A percentile compares a stretch with the other conserved stretches of the same genome.
phyloP scores from a whole-genome alignment of 2,329 filamentous ascomycete species.

The Onygenales sp. region DNA sequence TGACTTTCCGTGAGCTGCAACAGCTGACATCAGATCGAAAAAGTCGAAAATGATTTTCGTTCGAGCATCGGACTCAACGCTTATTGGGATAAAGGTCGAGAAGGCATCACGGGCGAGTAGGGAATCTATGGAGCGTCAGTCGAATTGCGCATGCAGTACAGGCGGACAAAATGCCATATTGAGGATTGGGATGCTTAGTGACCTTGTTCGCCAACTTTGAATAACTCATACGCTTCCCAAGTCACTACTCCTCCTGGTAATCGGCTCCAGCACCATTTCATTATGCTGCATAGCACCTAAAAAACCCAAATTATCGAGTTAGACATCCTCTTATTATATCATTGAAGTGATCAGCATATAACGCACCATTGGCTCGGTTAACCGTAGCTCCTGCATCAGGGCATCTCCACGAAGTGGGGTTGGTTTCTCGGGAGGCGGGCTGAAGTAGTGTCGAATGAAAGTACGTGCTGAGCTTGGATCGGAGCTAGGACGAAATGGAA shows the following conservation, averaged over 20 bases:
- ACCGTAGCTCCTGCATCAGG: conserved; percentile 75
- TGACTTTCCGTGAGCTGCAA: conserved; percentile 84
- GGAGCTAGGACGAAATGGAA: conserved; percentile 88
- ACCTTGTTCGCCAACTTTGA: conserved; percentile 91
- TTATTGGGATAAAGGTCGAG: conserved; percentile 90
- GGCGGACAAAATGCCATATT: neutral
- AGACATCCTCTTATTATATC: neutral
- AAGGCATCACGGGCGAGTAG: conserved; percentile 87
- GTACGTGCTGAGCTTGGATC: conserved; percentile 86
- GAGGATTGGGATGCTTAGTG: conserved; percentile 24
- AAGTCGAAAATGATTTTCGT: conserved; percentile 91
- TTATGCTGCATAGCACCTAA: conserved; percentile 81
- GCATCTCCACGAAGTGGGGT: conserved; percentile 53
- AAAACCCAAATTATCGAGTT: conserved; percentile 6
- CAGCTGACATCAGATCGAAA: conserved; percentile 83
- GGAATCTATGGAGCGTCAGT: conserved; percentile 55
- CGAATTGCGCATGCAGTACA: neutral
- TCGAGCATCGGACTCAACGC: conserved; percentile 76
- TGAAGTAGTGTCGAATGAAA: conserved; percentile 90
- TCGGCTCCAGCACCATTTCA: conserved; percentile 98
- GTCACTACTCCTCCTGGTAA: conserved; percentile 84
- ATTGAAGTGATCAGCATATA: neutral
- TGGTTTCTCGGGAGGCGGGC: conserved; percentile 52
- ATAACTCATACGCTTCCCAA: conserved; percentile 95
- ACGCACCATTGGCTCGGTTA: conserved; percentile 86